These are phyloP conservation scores for Arachis monticola DNA, from an alignment of 331 rosid species.

Conservation along the genomic window DNA sequence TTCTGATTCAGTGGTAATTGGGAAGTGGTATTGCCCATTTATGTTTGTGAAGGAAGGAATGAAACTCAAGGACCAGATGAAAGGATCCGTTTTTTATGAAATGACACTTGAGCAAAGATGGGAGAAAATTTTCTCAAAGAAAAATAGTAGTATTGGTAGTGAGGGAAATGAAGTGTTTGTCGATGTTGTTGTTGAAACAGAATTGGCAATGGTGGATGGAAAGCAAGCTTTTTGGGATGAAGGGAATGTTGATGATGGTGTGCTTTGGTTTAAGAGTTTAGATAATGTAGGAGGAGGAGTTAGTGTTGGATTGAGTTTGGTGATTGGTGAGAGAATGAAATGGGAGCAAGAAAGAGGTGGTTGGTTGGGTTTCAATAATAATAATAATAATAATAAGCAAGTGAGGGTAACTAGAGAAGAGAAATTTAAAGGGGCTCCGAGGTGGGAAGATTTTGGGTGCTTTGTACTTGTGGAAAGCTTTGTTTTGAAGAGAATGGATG, in stretches of 20 bases:
- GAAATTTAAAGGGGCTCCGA: constrained; percentile 35
- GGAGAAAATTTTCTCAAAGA: constrained; percentile 49
- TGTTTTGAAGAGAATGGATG: constrained; percentile 48
- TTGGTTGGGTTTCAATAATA: constrained; percentile 34
- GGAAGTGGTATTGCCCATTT: constrained; percentile 50
- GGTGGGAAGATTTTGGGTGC: constrained; percentile 55
- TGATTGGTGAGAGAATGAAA: constrained; percentile 52
- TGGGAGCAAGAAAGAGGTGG: constrained; percentile 60
- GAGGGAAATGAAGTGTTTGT: constrained; percentile 39
- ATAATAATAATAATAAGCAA: constrained; percentile 6
- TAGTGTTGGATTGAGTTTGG: constrained; percentile 44
- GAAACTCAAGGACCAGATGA: constrained; percentile 41
- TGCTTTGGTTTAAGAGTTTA: constrained; percentile 39
- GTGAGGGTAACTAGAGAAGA: constrained; percentile 43
- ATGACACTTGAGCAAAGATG: constrained; percentile 50
- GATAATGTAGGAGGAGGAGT: constrained; percentile 33
- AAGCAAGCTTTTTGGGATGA: constrained; percentile 45
- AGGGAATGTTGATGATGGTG: constrained; percentile 17
- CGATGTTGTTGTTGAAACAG: constrained; percentile 49
- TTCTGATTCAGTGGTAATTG: constrained; percentile 38
- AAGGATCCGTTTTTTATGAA: constrained; percentile 41
- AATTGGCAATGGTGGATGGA: constrained; percentile 50
- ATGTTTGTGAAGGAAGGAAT: constrained; percentile 48
- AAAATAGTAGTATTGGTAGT: neutral
- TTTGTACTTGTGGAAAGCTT: constrained; percentile 55